Base-by-base conservation (phyloP, 306 rosid species). In the Parietaria judaica region DNA sequence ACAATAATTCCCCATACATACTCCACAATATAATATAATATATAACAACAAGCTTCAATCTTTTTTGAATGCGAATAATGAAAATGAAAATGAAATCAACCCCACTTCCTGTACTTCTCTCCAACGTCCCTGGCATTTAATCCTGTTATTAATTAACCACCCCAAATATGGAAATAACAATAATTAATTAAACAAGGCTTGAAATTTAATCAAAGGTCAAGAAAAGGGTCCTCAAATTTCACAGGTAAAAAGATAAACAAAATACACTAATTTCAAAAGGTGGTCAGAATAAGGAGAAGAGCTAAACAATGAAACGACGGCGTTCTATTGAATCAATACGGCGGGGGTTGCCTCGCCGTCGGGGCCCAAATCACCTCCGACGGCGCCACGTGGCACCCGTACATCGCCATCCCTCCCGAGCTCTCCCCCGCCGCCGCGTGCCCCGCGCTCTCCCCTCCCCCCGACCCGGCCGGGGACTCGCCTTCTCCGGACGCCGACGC, bases 341-440 rank as follows among this genome's bases (percentile, higher is more conserved):
- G 90, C 3, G 89, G 94, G 10, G 87, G 80, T 64, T 70, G 80
- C 67, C 99, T 84, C 0, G 94, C 85, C 0, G 96, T 70, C 2
- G 90, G 94, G 51, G 97, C 82, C 99, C 99, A 92, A 12, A 88
- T 79, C 45, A 82, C 89, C 66, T 92, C 99, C 0, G 90, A 79
- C 0, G 90, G 89, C 52, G 81, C 4, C 49, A 49, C 53, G 53
- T 81, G 96, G 61, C 83, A 72, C 78, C 78, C 84, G 65, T 86
- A 92, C 85, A 86, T 82, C 3, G 94, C 52, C 84, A 83, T 82
- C 66, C 81, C 94, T 54, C 92, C 80, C 37, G 96, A 77, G 36
- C 79, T 90, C 8, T 64, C 84, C 4, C 74, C 83, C 4, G 67
- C 81, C 4, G 71, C 81, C 37, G 70, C 81, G 52, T 80, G 89